Percentiles rank a stretch among this genome's conserved stretches.
Conservation (phyloP, 2,329 filamentous ascomycete species). For the Phialophora tarda region DNA sequence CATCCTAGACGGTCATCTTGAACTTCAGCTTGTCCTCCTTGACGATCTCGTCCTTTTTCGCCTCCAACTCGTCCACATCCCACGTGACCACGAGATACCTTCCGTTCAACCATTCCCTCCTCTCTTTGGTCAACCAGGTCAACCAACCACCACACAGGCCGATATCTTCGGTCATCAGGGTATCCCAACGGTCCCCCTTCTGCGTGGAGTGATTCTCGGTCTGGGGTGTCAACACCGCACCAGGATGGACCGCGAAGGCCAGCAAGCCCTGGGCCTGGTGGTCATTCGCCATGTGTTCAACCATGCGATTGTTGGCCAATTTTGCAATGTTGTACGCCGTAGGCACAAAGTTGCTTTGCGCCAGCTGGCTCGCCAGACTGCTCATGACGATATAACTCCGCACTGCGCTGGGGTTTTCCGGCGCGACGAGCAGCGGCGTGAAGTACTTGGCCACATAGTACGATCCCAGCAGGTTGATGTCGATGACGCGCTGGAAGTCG, state of each 20-base stretch:
- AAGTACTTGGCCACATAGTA: constrained; percentile 36
- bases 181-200: constrained; percentile 31
- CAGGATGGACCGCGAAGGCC: constrained; percentile 34
- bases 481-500: constrained; percentile 30
- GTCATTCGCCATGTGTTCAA: constrained; percentile 31
- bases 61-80: constrained; percentile 40
- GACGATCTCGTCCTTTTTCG: constrained; percentile 36
- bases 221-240: constrained; percentile 32
- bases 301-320: constrained; percentile 29
- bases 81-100: constrained; percentile 35
- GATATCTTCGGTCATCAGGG: constrained; percentile 28
- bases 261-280: constrained; percentile 23
- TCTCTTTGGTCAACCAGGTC: constrained; percentile 41
- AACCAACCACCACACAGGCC: constrained; percentile 41
- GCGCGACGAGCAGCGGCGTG: constrained; percentile 25
- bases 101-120: constrained; percentile 32
- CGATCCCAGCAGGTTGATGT: constrained; percentile 30
- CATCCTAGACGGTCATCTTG: constrained; percentile 35
- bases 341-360: constrained; percentile 23
- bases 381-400: constrained; percentile 29
- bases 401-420: constrained; percentile 21
- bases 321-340: constrained; percentile 32
- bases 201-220: constrained; percentile 25
- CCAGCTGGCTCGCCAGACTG: constrained; percentile 25
- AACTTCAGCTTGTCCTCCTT: constrained; percentile 49